phyloP scores from a whole-genome alignment of 768 basidiomycete genomes.

The Russula vinacea region DNA sequence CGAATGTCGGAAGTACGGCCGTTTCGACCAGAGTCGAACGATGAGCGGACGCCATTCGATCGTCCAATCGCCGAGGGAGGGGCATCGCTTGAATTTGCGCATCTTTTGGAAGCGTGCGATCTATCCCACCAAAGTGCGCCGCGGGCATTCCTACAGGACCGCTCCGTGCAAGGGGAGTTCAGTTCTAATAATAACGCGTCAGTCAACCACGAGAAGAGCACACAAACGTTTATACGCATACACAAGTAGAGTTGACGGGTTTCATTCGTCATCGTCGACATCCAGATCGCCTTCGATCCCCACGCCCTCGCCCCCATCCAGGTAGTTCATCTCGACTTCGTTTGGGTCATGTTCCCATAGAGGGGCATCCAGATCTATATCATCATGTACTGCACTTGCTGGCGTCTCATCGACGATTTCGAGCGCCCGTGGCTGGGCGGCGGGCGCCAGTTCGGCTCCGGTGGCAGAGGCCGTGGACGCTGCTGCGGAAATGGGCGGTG shows the following conservation, averaged over 20 bases:
- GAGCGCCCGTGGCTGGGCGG: background rate
- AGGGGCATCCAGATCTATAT: conserved; percentile 13
- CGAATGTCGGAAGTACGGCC: background rate
- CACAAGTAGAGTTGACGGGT: background rate
- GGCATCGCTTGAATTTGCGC: background rate
- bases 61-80: background rate
- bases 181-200: background rate
- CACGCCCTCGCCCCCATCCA: conserved; percentile 29
- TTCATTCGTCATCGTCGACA: conserved; percentile 28
- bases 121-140: background rate
- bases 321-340: conserved; percentile 22
- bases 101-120: no score
- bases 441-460: background rate
- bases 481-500: background rate
- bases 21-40: background rate
- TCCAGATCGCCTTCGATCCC: conserved; percentile 32
- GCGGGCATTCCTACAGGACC: background rate
- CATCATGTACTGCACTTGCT: background rate
- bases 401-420: conserved; percentile 22
- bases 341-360: conserved; percentile 22
- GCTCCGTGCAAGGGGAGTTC: background rate
- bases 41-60: background rate
- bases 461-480: background rate
- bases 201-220: background rate
- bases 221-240: background rate